Evolutionary conservation across 495 filamentous ascomycete species (phyloP).

Genomic region (Aspergillus heteromorphus): DNA sequence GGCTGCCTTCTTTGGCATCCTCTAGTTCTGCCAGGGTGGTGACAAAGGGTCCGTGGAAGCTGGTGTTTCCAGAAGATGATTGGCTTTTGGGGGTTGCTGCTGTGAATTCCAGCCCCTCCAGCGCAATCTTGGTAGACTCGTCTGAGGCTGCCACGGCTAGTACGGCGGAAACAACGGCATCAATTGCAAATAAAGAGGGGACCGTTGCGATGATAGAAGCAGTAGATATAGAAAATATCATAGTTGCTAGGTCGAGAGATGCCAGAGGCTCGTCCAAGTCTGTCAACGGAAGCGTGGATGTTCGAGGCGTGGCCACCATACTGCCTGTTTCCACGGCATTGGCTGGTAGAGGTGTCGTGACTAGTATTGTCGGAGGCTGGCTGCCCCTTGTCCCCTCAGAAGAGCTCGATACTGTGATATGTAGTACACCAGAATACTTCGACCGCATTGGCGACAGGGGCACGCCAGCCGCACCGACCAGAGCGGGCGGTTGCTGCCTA

Average conservation of each 20-base stretch:
- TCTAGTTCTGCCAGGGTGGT: slow-evolving; percentile 38
- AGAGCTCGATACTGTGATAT: slow-evolving; percentile 38
- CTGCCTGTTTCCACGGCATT: slow-evolving; percentile 32
- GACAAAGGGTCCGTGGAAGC: slow-evolving; percentile 1
- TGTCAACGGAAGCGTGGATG: slow-evolving; percentile 38
- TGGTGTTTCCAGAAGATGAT: not conserved
- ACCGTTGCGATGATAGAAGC: slow-evolving; percentile 38
- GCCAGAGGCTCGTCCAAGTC: slow-evolving; percentile 43
- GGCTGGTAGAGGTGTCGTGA: slow-evolving; percentile 33
- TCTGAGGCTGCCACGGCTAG: slow-evolving; percentile 64
- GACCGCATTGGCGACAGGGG: slow-evolving; percentile 53
- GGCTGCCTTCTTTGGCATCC: slow-evolving; percentile 30
- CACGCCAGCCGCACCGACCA: slow-evolving; percentile 54
- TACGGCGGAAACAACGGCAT: slow-evolving; percentile 64
- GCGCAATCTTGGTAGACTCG: slow-evolving; percentile 36
- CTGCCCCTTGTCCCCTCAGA: slow-evolving; percentile 15
- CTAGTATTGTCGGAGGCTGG: slow-evolving; percentile 38
- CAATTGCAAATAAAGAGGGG: slow-evolving; percentile 65
- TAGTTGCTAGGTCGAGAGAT: slow-evolving; percentile 44
- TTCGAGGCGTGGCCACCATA: slow-evolving; percentile 36
- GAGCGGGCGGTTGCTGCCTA: slow-evolving; percentile 37
- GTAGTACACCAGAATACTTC: slow-evolving; percentile 29
- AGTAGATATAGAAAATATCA: slow-evolving; percentile 42
- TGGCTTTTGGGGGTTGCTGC: slow-evolving; percentile 8
- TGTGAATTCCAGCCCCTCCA: slow-evolving; percentile 29